phyloP scores from a whole-genome alignment of 129 eudicot genomes.

The Logfia minima region DNA sequence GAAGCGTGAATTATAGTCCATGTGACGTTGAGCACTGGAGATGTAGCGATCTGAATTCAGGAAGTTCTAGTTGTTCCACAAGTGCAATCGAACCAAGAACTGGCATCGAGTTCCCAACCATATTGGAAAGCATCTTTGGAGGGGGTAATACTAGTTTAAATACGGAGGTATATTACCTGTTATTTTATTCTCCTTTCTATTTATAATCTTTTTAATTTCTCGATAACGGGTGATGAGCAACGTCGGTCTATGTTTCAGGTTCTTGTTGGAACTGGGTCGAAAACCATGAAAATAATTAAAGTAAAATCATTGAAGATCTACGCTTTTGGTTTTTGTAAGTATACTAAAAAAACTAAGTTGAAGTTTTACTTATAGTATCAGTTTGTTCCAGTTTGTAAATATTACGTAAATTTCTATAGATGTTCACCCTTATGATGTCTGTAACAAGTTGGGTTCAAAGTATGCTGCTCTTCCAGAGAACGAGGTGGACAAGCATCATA shows the following conservation, averaged over 20 bases:
- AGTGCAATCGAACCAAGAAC: conserved; percentile 75
- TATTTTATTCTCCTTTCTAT: conserved; percentile 5
- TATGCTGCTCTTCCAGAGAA: conserved; percentile 57
- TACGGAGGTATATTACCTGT: conserved; percentile 58
- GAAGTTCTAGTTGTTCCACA: conserved; percentile 39
- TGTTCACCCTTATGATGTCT: conserved; percentile 86
- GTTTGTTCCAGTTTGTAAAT: conserved; percentile 25
- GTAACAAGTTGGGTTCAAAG: conserved; percentile 85
- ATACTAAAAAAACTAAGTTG: conserved; percentile 13
- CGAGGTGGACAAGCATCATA: conserved; percentile 57
- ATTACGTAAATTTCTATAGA: conserved; percentile 42
- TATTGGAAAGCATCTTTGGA: conserved; percentile 52
- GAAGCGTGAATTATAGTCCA: conserved; percentile 48
- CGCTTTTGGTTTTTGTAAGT: conserved; percentile 96
- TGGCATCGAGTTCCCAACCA: conserved; percentile 84
- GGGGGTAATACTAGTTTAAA: conserved; percentile 52
- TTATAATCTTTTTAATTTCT: conserved; percentile 8
- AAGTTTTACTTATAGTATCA: conserved; percentile 1
- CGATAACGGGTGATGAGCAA: background rate
- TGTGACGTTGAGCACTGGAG: conserved; percentile 57
- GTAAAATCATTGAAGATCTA: conserved; percentile 83
- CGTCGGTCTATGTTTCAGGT: conserved; percentile 47
- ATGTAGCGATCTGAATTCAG: conserved; percentile 40
- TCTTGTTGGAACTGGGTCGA: conserved; percentile 98
- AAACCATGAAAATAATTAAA: conserved; percentile 72